These are phyloP conservation scores for Psidium guajava DNA, from an alignment of 345 rosid genomes.

Conservation along the genomic window DNA sequence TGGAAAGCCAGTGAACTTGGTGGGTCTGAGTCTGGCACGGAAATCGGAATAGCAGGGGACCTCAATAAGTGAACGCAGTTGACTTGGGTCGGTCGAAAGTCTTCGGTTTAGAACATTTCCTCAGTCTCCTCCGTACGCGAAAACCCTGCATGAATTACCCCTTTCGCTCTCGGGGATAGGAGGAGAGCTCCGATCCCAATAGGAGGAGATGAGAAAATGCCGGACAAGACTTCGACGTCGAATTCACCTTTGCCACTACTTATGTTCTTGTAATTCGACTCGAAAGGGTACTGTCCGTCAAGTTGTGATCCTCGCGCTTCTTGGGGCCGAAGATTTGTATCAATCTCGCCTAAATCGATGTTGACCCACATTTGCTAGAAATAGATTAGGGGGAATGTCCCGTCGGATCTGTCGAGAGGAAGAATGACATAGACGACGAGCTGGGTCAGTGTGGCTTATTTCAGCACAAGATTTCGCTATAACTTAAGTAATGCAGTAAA, in stretches of 20 bases:
- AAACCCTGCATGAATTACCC: not conserved
- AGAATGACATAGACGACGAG: not conserved
- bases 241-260: not conserved
- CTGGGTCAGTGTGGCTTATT: not conserved
- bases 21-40: not conserved
- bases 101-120: not conserved
- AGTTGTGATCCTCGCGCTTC: not conserved
- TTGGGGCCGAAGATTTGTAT: not conserved
- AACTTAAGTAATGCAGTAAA: not conserved
- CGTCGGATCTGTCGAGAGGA: not conserved
- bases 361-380: not conserved
- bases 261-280: not conserved
- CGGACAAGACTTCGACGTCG: not conserved
- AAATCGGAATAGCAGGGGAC: not conserved
- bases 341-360: not conserved
- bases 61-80: not conserved
- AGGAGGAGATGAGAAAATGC: not conserved
- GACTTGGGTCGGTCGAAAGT: not conserved
- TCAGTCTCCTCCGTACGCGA: not conserved
- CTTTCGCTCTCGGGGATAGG: not conserved
- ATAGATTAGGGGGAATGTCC: not conserved
- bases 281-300: not conserved
- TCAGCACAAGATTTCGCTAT: not conserved
- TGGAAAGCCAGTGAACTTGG: not conserved
- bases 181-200: not conserved